A percentile compares a stretch with the other conserved stretches of the same genome.
These are phyloP conservation scores for Fragaria ananassa DNA, from an alignment of 306 rosid genomes.

Conservation along the genomic window DNA sequence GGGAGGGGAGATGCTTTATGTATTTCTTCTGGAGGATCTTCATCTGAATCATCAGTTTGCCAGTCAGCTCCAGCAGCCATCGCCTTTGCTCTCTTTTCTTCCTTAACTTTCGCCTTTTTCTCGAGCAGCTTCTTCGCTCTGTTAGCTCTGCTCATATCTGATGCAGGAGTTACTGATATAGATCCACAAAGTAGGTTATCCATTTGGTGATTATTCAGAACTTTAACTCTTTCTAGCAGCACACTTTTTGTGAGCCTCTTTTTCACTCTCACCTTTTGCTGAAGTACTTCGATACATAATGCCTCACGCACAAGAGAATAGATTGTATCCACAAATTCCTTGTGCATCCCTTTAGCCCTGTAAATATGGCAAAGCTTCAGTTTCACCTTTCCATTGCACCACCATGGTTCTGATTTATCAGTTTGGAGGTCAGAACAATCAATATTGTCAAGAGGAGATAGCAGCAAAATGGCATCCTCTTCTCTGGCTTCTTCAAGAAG, in stretches of 20 bases:
- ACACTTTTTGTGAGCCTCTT: slow-evolving; percentile 65
- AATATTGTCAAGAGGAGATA: slow-evolving; percentile 57
- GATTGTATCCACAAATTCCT: slow-evolving; percentile 42
- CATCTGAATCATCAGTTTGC: slow-evolving; percentile 73
- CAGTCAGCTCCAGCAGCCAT: slow-evolving; percentile 69
- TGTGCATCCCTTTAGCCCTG: slow-evolving; percentile 39
- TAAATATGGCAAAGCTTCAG: slow-evolving; percentile 45
- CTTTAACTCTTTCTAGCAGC: slow-evolving; percentile 58
- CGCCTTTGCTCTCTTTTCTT: slow-evolving; percentile 66
- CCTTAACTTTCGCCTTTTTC: slow-evolving; percentile 60
- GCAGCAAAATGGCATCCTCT: slow-evolving; percentile 73
- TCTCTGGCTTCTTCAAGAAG: slow-evolving; percentile 74
- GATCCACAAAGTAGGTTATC: slow-evolving; percentile 62
- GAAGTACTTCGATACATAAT: slow-evolving; percentile 35
- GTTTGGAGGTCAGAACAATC: slow-evolving; percentile 47
- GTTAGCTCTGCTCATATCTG: slow-evolving; percentile 74
- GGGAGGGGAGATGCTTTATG: slow-evolving; percentile 58
- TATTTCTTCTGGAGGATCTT: slow-evolving; percentile 53
- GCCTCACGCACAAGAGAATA: slow-evolving; percentile 42
- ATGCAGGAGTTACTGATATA: slow-evolving; percentile 60
- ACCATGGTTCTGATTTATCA: slow-evolving; percentile 65
- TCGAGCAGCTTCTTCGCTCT: slow-evolving; percentile 71
- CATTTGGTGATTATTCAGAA: slow-evolving; percentile 46
- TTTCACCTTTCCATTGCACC: slow-evolving; percentile 54
- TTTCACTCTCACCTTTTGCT: slow-evolving; percentile 51